phyloP scores from a whole-genome alignment of 2,329 filamentous ascomycete species.

The Amauroascus verrucosus region DNA sequence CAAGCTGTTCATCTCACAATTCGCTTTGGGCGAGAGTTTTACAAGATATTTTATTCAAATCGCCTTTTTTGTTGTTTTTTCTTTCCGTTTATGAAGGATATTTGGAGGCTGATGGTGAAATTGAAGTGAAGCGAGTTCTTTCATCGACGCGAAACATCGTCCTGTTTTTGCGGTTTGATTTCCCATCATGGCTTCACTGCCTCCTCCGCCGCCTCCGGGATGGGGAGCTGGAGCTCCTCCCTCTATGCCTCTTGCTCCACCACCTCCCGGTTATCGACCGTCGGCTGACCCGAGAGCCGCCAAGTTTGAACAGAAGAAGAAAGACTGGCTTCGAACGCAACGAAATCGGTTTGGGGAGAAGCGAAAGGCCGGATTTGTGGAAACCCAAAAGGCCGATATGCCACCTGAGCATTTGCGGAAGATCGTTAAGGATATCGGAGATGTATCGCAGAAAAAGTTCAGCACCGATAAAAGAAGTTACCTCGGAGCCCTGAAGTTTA shows the following conservation, averaged over 20 bases:
- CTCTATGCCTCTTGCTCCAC: conserved; percentile 53
- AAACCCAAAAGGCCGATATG: conserved; percentile 98
- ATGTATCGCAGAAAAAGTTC: conserved; percentile 99
- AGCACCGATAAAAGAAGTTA: conserved; percentile 98
- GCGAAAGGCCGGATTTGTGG: conserved; percentile 88
- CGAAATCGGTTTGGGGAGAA: conserved; percentile 94
- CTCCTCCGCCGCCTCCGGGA: conserved; percentile 59
- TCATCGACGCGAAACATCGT: conserved; percentile 4
- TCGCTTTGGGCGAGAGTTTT: neutral
- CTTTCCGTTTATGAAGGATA: neutral
- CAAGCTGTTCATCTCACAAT: neutral
- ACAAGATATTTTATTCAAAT: neutral
- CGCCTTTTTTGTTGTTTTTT: neutral
- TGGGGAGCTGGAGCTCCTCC: conserved; percentile 47
- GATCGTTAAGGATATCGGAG: conserved; percentile 95
- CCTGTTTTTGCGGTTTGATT: neutral
- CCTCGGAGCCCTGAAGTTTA: conserved; percentile 93
- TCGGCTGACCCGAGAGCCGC: conserved; percentile 72
- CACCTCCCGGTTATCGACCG: conserved; percentile 75
- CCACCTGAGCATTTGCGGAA: conserved; percentile 96
- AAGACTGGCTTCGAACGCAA: conserved; percentile 89
- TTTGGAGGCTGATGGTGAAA: conserved; percentile 10
- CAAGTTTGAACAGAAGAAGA: conserved; percentile 98
- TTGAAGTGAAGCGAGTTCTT: conserved; percentile 3
- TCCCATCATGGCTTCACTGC: conserved; percentile 47